These are phyloP conservation scores for Tuber aestivum DNA, from an alignment of 495 filamentous ascomycete species.

Conservation along the genomic window DNA sequence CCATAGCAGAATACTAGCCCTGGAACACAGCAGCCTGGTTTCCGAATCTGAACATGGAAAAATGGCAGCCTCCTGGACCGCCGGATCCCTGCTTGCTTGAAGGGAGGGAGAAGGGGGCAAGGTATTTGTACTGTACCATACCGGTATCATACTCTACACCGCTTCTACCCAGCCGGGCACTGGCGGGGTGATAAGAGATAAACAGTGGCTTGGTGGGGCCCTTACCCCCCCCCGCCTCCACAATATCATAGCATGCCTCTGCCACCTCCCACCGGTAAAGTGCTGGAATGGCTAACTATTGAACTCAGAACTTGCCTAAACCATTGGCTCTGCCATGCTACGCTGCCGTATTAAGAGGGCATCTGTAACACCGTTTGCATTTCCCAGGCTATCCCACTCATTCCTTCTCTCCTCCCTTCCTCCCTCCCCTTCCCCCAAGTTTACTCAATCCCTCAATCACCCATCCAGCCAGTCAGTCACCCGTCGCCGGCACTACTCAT, in stretches of 20 bases:
- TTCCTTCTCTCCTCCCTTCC: not conserved
- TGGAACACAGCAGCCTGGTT: not conserved
- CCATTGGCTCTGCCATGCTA: not conserved
- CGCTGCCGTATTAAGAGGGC: not conserved
- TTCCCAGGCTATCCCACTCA: not conserved
- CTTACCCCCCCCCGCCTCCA: not conserved
- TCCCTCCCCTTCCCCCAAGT: too few relatives aligned
- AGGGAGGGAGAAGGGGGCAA: not conserved
- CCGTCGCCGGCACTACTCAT: not conserved
- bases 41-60: not conserved
- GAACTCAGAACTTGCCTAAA: not conserved
- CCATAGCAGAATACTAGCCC: not conserved
- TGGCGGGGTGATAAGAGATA: constrained; percentile 1
- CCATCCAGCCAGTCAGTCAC: not conserved
- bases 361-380: not conserved
- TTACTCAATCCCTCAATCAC: not conserved
- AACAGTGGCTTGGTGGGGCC: not conserved
- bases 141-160: not conserved
- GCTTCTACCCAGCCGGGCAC: not conserved
- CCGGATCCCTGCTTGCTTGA: not conserved
- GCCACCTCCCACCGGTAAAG: not conserved
- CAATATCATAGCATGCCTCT: not conserved
- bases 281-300: not conserved
- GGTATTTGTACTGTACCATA: not conserved
- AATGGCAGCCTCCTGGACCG: not conserved